Percentiles rank a stretch among this genome's conserved stretches.
phyloP scores from a whole-genome alignment of 768 basidiomycete species.

The Obba rivulosa region DNA sequence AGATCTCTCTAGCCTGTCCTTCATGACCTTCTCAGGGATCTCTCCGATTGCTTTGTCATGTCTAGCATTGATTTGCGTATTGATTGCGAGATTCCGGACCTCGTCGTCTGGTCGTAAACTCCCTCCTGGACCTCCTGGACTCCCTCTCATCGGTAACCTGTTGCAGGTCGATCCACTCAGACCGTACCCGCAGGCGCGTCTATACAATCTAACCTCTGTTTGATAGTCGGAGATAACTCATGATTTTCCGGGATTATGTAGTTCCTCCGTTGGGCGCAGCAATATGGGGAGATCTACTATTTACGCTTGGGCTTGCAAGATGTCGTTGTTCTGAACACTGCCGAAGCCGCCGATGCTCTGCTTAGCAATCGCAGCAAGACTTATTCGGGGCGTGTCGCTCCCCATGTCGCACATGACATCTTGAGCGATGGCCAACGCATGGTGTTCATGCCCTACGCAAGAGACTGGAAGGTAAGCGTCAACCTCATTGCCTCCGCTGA shows the following conservation, averaged over 20 bases:
- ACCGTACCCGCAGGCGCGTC: slow-evolving; percentile 1
- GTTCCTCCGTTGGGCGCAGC: slow-evolving; percentile 24
- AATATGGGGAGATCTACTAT: slow-evolving; percentile 26
- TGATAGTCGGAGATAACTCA: too few species aligned
- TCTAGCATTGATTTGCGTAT: too few species aligned
- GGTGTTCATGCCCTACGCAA: slow-evolving; percentile 24
- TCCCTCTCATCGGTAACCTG: slow-evolving; percentile 29
- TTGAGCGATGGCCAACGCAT: slow-evolving; percentile 25
- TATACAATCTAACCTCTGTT: too few species aligned
- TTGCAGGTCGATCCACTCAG: slow-evolving; percentile 13
- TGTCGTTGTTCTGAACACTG: slow-evolving; percentile 16
- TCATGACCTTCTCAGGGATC: too few species aligned
- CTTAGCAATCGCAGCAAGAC: slow-evolving; percentile 20
- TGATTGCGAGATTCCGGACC: too few species aligned
- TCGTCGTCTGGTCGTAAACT: slow-evolving; percentile 56
- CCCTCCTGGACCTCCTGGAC: slow-evolving; percentile 27
- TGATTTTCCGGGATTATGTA: too few species aligned
- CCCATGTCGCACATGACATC: slow-evolving; percentile 27
- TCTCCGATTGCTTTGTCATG: too few species aligned
- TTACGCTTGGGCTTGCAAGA: slow-evolving; percentile 18
- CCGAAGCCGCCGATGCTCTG: slow-evolving; percentile 14
- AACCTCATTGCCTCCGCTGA: too few species aligned
- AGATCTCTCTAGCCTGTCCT: too few species aligned
- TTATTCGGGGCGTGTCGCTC: slow-evolving; percentile 24
- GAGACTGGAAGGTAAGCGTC: slow-evolving; percentile 22